Base-by-base conservation (phyloP, 176 grass and related monocot species). In the Tillandsia leiboldiana region DNA sequence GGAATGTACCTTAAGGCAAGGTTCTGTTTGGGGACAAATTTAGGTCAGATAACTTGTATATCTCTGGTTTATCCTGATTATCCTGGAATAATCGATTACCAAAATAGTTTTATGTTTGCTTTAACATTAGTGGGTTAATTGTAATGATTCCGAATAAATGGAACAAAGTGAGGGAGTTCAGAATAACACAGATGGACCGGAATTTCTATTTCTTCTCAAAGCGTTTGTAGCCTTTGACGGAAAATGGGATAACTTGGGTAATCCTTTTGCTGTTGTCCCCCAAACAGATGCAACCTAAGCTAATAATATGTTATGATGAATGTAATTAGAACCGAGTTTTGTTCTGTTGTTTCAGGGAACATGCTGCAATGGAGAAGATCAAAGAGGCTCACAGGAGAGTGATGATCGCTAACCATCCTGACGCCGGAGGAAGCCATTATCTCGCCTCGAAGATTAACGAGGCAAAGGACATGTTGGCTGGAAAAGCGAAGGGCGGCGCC, bases 371-470 rank as follows among this genome's bases (percentile, higher is more conserved):
- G 23, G 82, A 93, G 49, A 99, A 87, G 74, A 90, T 99, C 70
- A 99, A 86, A 76, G 94, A 87, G 26, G 94, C 94, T 64, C 94
- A 99, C 76, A 88, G 70, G 81, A 99, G 82, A 69, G 87, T 86
- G 51, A 90, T 99, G 89, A 73, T 88, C 20, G 94, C 94, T 1
- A 99, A 99, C 63, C 89, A 99, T 70, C 94, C 87, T 12, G 94
- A 99, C 56, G 77, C 76, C 9, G 87, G 94, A 64, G 94, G 94
- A 65, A 99, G 94, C 63, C 94, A 99, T 88, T 99, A 90, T 49
- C 52, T 99, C 0, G 94, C 94, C 1, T 90, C 82, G 0, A 93
- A 93, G 71, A 90, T 90, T 24, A 93, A 93, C 2, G 89, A 93
- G 82, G 94, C 94, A 24, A 99, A 99, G 80, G 94, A 99, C 48